These are phyloP conservation scores for Thinopyrum elongatum DNA, from an alignment of 176 grass and related monocot genomes.

Conservation along the genomic window DNA sequence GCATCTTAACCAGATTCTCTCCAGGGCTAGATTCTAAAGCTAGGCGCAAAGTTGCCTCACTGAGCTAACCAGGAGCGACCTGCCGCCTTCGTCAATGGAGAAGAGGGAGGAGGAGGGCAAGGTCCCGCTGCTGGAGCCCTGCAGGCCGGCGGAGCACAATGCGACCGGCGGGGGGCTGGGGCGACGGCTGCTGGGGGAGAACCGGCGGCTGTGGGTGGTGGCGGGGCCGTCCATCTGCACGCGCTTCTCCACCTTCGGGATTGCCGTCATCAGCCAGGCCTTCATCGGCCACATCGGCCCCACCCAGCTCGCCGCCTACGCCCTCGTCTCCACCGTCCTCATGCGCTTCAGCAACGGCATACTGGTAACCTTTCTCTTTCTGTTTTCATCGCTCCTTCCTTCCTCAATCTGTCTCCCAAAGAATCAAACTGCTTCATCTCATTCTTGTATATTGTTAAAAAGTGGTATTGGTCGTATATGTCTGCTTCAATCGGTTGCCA, in stretches of 20 bases:
- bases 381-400: neutral
- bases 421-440: too few relatives aligned
- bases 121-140: neutral
- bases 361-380: constrained; percentile 27
- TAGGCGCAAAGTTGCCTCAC: neutral
- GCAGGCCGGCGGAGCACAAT: neutral
- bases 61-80: neutral
- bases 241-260: constrained; percentile 75
- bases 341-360: constrained; percentile 79
- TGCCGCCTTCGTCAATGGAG: neutral
- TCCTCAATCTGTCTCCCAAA: too few relatives aligned
- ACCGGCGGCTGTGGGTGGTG: constrained; percentile 83
- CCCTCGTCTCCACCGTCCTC: constrained; percentile 80
- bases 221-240: constrained; percentile 81
- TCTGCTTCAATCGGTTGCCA: too few relatives aligned
- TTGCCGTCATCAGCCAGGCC: constrained; percentile 86
- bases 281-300: constrained; percentile 85
- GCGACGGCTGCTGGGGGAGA: constrained; percentile 51
- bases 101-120: neutral
- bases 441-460: too few relatives aligned
- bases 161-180: neutral
- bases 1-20: neutral
- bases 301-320: constrained; percentile 84
- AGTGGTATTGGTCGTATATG: too few relatives aligned
- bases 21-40: neutral